phyloP scores from a whole-genome alignment of 169 alveolate species.

The Amoebophrya sp. region DNA sequence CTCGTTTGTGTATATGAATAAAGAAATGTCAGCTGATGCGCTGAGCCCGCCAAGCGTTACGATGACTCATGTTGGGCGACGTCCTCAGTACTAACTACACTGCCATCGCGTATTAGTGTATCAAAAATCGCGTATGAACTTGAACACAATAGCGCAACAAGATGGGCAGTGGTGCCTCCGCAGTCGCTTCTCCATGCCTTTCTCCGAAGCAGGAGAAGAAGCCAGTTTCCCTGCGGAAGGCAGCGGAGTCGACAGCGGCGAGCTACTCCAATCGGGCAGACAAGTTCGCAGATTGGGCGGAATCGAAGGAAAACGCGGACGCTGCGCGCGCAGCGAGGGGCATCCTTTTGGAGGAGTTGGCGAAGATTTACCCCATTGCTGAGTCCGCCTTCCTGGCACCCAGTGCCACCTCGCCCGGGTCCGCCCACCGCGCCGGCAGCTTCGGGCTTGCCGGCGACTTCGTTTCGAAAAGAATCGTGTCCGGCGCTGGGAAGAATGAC shows the following conservation, averaged over 20 bases:
- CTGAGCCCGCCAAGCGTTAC: no score
- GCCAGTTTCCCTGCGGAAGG: not conserved
- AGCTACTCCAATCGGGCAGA: not conserved
- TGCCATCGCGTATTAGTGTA: no score
- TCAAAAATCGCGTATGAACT: no score
- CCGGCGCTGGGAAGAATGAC: not conserved
- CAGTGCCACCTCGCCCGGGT: no score
- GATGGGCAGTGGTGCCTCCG: not conserved
- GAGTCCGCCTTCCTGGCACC: not conserved
- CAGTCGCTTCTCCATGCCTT: not conserved
- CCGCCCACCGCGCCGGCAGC: not conserved
- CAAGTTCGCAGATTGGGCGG: not conserved
- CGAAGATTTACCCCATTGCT: not conserved
- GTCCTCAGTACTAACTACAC: no score
- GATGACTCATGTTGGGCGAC: no score
- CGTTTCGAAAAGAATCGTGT: not conserved
- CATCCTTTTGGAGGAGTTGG: not conserved
- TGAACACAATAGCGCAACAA: not conserved
- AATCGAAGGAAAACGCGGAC: not conserved
- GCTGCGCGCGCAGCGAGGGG: not conserved
- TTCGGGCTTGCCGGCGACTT: not conserved
- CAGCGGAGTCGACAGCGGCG: not conserved
- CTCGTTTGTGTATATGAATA: no score
- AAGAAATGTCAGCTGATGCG: no score
- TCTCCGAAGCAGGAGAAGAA: not conserved